Evolutionary conservation across 768 basidiomycete species (phyloP).

Genomic region (Lactarius pseudohatsudake): DNA sequence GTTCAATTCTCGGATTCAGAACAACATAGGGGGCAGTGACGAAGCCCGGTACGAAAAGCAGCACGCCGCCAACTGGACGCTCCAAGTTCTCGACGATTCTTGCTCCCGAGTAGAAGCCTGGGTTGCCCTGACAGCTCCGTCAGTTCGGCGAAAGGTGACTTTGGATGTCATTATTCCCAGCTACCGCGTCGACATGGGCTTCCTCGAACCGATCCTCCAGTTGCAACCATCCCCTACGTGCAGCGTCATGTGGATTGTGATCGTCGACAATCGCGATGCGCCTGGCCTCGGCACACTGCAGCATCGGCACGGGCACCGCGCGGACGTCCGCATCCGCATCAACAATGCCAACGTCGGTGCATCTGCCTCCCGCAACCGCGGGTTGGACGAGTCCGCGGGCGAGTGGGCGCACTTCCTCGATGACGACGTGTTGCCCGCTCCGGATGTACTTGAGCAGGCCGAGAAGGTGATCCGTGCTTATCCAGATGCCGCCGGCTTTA

Average conservation of each 20-base stretch:
- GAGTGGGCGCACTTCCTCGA: constrained; percentile 63
- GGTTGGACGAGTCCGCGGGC: constrained; percentile 53
- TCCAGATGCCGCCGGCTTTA: constrained; percentile 52
- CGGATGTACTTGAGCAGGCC: constrained; percentile 45
- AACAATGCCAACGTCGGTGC: constrained; percentile 52
- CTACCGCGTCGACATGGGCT: constrained; percentile 49
- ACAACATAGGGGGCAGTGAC: constrained; percentile 46
- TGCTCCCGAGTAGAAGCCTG: constrained; percentile 39
- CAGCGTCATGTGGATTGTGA: constrained; percentile 56
- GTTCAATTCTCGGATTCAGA: constrained; percentile 44
- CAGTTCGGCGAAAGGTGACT: constrained; percentile 42
- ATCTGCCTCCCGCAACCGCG: constrained; percentile 54
- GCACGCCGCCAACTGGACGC: constrained; percentile 49
- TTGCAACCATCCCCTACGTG: constrained; percentile 46
- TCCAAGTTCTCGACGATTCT: constrained; percentile 45
- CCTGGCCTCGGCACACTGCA: constrained; percentile 41
- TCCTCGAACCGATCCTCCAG: constrained; percentile 46
- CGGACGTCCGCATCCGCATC: constrained; percentile 54
- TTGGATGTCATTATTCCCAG: constrained; percentile 58
- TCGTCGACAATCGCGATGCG: constrained; percentile 55
- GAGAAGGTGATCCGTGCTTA: constrained; percentile 49
- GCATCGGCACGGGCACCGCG: constrained; percentile 41
- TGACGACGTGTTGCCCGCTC: constrained; percentile 50
- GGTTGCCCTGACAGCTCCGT: constrained; percentile 35
- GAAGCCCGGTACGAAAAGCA: constrained; percentile 50